Evolutionary conservation across 805 yeast genomes (phyloP).

Genomic region (Hanseniaspora meyeri): DNA sequence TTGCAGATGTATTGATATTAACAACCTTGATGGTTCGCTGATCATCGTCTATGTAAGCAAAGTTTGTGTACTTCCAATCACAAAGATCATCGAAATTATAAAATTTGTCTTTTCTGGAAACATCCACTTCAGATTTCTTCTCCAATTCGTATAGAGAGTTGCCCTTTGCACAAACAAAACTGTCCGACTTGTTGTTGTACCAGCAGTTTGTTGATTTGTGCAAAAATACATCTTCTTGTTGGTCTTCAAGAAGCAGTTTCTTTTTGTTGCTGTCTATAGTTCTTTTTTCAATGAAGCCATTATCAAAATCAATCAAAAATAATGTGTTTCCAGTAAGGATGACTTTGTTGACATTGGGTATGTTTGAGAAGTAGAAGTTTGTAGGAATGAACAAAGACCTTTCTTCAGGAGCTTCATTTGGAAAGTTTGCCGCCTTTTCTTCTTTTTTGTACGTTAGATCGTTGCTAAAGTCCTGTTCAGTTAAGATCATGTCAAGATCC

Average conservation of each 20-base stretch:
- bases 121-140: neutral
- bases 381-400: neutral
- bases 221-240: neutral
- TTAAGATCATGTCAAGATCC: conserved; percentile 6
- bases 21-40: neutral
- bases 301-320: neutral
- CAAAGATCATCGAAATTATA: neutral
- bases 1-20: neutral
- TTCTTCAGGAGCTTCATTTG: neutral
- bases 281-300: conserved; percentile 10
- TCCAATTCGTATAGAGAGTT: neutral
- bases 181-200: neutral
- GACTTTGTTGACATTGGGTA: neutral
- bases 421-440: too few relatives aligned
- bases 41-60: conserved; percentile 3
- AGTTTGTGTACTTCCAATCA: conserved; percentile 8
- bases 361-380: neutral
- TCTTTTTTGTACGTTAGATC: neutral
- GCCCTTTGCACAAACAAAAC: neutral
- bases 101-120: conserved; percentile 1
- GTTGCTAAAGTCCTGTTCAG: neutral
- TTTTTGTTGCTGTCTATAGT: neutral
- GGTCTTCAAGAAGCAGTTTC: neutral
- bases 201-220: neutral
- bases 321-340: neutral